These are phyloP conservation scores for Parastagonospora avenae DNA, from an alignment of 2,329 filamentous ascomycete species.

Conservation along the genomic window DNA sequence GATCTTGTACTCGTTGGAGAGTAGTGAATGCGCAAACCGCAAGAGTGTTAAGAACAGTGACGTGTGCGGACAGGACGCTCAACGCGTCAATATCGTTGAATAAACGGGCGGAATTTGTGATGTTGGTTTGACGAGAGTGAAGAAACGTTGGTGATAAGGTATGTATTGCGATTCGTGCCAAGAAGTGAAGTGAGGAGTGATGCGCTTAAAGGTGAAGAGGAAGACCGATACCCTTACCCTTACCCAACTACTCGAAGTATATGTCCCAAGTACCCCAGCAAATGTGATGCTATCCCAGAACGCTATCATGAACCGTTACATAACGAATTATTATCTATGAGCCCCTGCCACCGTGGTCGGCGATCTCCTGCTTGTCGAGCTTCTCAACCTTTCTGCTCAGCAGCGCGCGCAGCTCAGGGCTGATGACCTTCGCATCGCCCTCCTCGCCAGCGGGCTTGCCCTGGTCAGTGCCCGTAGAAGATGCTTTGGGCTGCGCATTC, in stretches of 20 bases:
- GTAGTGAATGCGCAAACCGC: slow-evolving; percentile 4
- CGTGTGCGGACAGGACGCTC: background rate
- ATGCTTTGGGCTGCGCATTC: slow-evolving; percentile 19
- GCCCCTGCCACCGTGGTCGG: slow-evolving; percentile 40
- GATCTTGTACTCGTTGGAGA: background rate
- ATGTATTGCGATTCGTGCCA: slow-evolving; percentile 3
- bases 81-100: background rate
- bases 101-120: background rate
- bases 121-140: background rate
- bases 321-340: slow-evolving; percentile 1
- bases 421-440: slow-evolving; percentile 60
- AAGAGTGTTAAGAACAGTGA: background rate
- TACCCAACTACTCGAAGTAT: background rate
- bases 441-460: slow-evolving; percentile 41
- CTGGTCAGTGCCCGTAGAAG: slow-evolving; percentile 37
- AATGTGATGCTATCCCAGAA: background rate
- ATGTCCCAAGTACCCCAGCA: background rate
- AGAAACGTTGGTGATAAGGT: background rate
- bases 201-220: slow-evolving; percentile 1
- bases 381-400: slow-evolving; percentile 65
- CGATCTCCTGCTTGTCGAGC: slow-evolving; percentile 51
- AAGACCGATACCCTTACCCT: slow-evolving; percentile 1
- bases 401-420: slow-evolving; percentile 65
- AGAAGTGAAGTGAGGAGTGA: slow-evolving; percentile 8
- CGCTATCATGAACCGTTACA: slow-evolving; percentile 4